Base-by-base conservation (phyloP, 768 basidiomycete genomes). In the Mycena albidolilacea region DNA sequence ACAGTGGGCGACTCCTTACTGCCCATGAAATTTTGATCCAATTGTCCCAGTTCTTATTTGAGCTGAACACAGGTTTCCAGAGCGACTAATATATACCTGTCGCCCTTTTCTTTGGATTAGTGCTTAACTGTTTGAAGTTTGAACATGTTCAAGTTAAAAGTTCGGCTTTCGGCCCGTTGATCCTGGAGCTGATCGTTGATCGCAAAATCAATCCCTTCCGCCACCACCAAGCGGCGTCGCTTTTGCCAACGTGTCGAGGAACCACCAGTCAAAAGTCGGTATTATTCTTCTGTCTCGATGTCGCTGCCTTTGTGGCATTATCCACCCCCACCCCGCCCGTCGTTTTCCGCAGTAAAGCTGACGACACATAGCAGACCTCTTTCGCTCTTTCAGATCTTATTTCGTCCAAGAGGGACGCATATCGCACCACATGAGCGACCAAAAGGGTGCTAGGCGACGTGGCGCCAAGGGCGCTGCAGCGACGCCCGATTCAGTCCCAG, bases 221-320 rank as follows among this genome's bases (percentile, higher is more conserved):
- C 50, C n/a, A 15, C 64, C 46, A 43, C 48, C 41, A 17, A 61
- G 10, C 39, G 17, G 14, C 43, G 15, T 46, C 6, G 37, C 57
- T 11, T 64, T 60, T n/a, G 41, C n/a, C 70, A 46, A 71, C 70
- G 70, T 71, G 70, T 71, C 70, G 70, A 67, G 70, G 70, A 30
- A 54, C 60, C 70, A 67, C 70, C 21, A 37, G 23, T 7, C 59
- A 17, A 43, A 71, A 65, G 70, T 71, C 1, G 23, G 70, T 11
- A 21, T 15, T 19, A 1, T 0, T 30, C 1, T 23, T 38, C 3
- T 15, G 7, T 37, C 10, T 39, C 12, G 48, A 50, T 57, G 43
- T 43, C 21, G 7, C 8, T 1, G n/a, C 44, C 30, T 23, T 9
- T 15, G 5, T 30, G 58, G 6, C 7, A 19, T 5, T 15, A 3